Evolutionary conservation across 179 eudicot genomes (phyloP).

Genomic region (Beta corolliflora): DNA sequence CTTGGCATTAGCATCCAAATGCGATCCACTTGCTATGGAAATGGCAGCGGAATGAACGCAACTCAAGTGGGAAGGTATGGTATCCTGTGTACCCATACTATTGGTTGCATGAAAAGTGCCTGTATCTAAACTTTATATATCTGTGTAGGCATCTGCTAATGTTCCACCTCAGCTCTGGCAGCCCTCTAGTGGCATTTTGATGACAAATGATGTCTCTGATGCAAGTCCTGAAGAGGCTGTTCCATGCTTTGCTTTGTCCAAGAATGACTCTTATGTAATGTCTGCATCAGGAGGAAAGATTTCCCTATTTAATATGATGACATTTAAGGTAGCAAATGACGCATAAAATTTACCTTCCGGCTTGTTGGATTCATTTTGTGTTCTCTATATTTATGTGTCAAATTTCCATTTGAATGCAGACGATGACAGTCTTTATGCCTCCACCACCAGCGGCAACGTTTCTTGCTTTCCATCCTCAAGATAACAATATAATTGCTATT

Average conservation of each 20-base stretch:
- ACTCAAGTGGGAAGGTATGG: constrained; percentile 75
- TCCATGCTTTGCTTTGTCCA: constrained; percentile 94
- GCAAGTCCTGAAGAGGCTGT: constrained; percentile 79
- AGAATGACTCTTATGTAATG: constrained; percentile 97
- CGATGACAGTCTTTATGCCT: constrained; percentile 97
- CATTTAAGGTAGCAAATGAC: constrained; percentile 58
- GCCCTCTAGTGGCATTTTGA: constrained; percentile 84
- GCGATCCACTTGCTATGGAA: constrained; percentile 94
- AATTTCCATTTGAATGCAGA: constrained; percentile 52
- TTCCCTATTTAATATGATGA: constrained; percentile 94
- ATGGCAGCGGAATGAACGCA: constrained; percentile 85
- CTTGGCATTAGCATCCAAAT: constrained; percentile 83
- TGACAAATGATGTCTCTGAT: constrained; percentile 87
- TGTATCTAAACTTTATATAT: not conserved
- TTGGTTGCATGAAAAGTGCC: constrained; percentile 1
- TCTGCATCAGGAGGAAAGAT: constrained; percentile 97
- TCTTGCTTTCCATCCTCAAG: constrained; percentile 98
- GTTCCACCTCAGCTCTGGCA: constrained; percentile 90
- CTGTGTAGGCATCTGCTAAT: constrained; percentile 70
- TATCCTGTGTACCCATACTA: not conserved
- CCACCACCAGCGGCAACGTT: constrained; percentile 97
- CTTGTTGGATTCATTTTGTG: not conserved
- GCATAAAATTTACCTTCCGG: not conserved
- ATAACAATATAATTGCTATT: constrained; percentile 89
- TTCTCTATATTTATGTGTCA: not conserved